Base-by-base conservation (phyloP, 2,329 filamentous ascomycete genomes). In the Aspergillus brasiliensis region DNA sequence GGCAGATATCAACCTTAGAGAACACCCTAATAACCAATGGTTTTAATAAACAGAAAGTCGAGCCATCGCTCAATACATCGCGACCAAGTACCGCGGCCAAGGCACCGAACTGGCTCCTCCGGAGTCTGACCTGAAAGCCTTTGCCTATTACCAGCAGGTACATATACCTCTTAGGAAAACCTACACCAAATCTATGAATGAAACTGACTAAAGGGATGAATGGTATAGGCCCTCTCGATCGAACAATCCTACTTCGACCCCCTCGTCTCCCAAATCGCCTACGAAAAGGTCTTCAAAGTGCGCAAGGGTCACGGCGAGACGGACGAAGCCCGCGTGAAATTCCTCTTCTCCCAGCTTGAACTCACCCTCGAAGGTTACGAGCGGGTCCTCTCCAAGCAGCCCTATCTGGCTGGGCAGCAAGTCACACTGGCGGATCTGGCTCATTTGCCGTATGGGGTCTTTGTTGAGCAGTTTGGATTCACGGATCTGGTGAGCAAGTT, bases 61-160 rank as follows among this genome's bases (percentile, higher is more conserved):
- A 58, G 74, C 73, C 6, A 76, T 77, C 51, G 64, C 61, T 51
- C 61, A 76, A 61, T 76, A 74, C 49, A 63, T 69, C 40, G 65
- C 64, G n/a, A 31, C 47, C 25, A 68, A 66, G 51, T 67, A 63
- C 59, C 21, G 56, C 11, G 55, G 58, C 5, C 62, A 64, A 46
- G 65, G 66, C 21, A 57, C 58, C 3, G 53, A 59, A 10, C 31
- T 68, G 6, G 31, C 58, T 1, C 66, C 66, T 5, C 27, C 57
- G 2, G 57, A 60, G 44, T 47, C 53, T 2, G 63, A 67, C 21
- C 31, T 58, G 57, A 70, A 59, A 64, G 70, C 48, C 62, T 66
- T 28, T 58, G 65, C 44, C 51, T 68, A 57, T 60, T 74, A 28
- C 67, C 68, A 51, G 64, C 63, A 48, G 64, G 19, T 72, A 69